These are phyloP conservation scores for Beauveria caledonica DNA, from an alignment of 2,329 filamentous ascomycete genomes.

Conservation along the genomic window DNA sequence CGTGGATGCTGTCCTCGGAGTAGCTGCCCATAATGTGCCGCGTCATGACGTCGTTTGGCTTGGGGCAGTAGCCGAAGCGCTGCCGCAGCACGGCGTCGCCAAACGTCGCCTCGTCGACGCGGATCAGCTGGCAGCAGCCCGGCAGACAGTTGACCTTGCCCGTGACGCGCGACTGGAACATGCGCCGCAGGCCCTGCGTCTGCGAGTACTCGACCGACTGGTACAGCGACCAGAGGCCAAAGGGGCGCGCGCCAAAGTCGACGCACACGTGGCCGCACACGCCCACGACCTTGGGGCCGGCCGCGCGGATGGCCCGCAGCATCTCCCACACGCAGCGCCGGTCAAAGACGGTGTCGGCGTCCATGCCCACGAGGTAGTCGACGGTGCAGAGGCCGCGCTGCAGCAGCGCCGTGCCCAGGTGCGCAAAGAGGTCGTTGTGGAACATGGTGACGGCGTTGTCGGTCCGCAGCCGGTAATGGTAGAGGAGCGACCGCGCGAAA, in stretches of 20 bases:
- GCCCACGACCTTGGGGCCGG: conserved; percentile 34
- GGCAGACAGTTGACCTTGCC: conserved; percentile 42
- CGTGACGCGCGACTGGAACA: conserved; percentile 41
- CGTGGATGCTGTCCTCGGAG: conserved; percentile 42
- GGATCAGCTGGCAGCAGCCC: conserved; percentile 42
- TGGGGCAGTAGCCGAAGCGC: conserved; percentile 40
- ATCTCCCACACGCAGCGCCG: conserved; percentile 36
- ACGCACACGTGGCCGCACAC: conserved; percentile 42
- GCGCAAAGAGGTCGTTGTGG: conserved; percentile 34
- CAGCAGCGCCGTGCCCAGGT: conserved; percentile 31
- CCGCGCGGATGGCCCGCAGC: conserved; percentile 33
- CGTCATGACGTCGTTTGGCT: conserved; percentile 39
- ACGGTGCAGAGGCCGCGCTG: conserved; percentile 30
- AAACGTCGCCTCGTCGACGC: conserved; percentile 40
- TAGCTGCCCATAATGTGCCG: conserved; percentile 41
- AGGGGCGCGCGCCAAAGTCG: conserved; percentile 34
- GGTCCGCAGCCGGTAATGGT: conserved; percentile 37
- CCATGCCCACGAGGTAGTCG: conserved; percentile 38
- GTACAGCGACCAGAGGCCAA: conserved; percentile 37
- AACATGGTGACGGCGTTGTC: conserved; percentile 37
- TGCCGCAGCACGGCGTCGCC: conserved; percentile 37
- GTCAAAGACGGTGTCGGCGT: conserved; percentile 40
- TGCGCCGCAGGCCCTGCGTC: conserved; percentile 37
- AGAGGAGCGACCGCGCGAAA: conserved; percentile 39
- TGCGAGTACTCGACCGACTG: conserved; percentile 41